Evolutionary conservation across 1,284 basidiomycete species (phyloP).

Genomic region (Fomitopsis palustris): DNA sequence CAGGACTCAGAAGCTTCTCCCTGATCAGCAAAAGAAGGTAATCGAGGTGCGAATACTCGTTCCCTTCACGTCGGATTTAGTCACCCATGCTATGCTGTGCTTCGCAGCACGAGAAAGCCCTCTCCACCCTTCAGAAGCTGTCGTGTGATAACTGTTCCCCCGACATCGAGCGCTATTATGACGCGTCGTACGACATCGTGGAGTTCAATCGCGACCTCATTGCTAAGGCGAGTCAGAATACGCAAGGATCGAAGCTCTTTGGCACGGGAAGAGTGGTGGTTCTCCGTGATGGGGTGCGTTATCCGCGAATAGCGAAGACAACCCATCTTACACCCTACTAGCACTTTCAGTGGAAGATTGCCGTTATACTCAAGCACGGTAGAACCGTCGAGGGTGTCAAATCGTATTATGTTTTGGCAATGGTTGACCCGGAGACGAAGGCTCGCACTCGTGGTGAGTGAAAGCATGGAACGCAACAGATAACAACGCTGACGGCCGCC

Average conservation of each 20-base stretch:
- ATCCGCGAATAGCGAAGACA: neutral
- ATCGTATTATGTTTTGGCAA: slow-evolving; percentile 72
- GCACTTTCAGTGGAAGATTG: slow-evolving; percentile 80
- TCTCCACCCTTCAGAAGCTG: slow-evolving; percentile 67
- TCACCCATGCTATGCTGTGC: neutral
- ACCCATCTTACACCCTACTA: slow-evolving; percentile 30
- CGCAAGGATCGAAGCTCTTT: slow-evolving; percentile 70
- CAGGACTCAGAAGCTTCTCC: slow-evolving; percentile 87
- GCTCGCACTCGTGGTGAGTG: slow-evolving; percentile 47
- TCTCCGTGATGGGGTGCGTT: slow-evolving; percentile 75
- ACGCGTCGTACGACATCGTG: slow-evolving; percentile 68
- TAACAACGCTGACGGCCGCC: neutral
- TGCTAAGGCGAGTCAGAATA: slow-evolving; percentile 58
- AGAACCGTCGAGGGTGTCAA: slow-evolving; percentile 49
- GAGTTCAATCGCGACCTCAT: slow-evolving; percentile 66
- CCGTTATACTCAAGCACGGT: slow-evolving; percentile 68
- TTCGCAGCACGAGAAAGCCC: slow-evolving; percentile 68
- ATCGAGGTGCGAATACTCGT: slow-evolving; percentile 51
- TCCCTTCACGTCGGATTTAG: neutral
- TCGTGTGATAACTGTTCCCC: slow-evolving; percentile 64
- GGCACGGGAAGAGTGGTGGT: slow-evolving; percentile 79
- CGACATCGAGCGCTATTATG: slow-evolving; percentile 79
- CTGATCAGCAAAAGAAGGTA: slow-evolving; percentile 90
- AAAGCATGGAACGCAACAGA: neutral
- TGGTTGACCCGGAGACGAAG: slow-evolving; percentile 69